phyloP scores from a whole-genome alignment of 1,284 basidiomycete species.

The Moesziomyces sp. region DNA sequence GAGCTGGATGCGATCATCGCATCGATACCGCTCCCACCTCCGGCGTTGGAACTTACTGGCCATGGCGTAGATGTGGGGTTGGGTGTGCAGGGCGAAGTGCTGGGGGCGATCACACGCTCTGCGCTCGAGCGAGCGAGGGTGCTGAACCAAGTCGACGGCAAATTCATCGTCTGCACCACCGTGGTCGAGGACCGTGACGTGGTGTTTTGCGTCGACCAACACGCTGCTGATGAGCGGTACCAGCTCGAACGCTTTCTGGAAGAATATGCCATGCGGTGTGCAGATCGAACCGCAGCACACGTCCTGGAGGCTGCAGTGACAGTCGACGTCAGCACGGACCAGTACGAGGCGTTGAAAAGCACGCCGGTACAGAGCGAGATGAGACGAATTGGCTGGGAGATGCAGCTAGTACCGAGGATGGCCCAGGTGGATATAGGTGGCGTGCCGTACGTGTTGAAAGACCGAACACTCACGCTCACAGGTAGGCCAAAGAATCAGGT shows the following conservation, averaged over 20 bases:
- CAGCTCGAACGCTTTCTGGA: conserved; percentile 84
- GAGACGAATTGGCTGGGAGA: conserved; percentile 19
- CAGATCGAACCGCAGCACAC: conserved; percentile 2
- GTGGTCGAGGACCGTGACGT: conserved; percentile 21
- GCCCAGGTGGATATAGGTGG: conserved; percentile 29
- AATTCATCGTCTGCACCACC: conserved; percentile 81
- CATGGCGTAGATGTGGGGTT: background rate
- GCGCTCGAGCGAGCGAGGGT: conserved; percentile 18
- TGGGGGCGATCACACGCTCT: conserved; percentile 12
- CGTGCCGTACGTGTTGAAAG: conserved; percentile 23
- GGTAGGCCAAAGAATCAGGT: conserved; percentile 16
- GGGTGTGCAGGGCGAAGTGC: background rate
- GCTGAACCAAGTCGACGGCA: conserved; percentile 85
- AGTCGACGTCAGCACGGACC: conserved; percentile 15
- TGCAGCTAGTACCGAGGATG: conserved; percentile 13
- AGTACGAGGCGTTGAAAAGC: conserved; percentile 12
- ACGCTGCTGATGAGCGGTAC: conserved; percentile 89
- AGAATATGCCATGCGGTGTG: conserved; percentile 72
- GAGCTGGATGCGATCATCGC: too few species aligned
- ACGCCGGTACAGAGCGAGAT: background rate
- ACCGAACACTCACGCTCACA: conserved; percentile 10
- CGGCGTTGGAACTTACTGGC: too few species aligned
- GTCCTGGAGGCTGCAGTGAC: conserved; percentile 3
- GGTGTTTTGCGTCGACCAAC: conserved; percentile 88
- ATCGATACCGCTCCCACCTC: too few species aligned